These are phyloP conservation scores for Platanthera zijinensis DNA, from an alignment of 106 monocot species.

Conservation along the genomic window DNA sequence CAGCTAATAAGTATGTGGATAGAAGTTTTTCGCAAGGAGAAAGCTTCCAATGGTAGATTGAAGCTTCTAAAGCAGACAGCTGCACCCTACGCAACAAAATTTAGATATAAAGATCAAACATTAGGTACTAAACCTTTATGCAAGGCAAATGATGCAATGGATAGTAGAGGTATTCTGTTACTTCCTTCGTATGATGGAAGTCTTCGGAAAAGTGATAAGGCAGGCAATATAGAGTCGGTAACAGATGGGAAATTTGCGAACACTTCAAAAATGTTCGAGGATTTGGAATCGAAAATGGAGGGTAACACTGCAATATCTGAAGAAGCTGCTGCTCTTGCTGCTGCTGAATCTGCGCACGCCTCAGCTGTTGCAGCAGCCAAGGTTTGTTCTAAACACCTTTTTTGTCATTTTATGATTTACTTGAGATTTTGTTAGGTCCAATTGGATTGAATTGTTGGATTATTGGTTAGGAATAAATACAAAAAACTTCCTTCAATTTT, in stretches of 20 bases:
- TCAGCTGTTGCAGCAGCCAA: conserved; percentile 81
- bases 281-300: conserved; percentile 23
- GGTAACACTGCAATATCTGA: conserved; percentile 27
- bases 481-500: too few relatives aligned
- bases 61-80: conserved; percentile 36
- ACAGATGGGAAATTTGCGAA: conserved; percentile 24
- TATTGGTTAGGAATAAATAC: neutral
- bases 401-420: neutral
- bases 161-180: conserved; percentile 23
- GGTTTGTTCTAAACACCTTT: conserved; percentile 33
- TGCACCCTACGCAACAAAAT: conserved; percentile 38
- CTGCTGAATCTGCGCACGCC: conserved; percentile 79
- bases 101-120: conserved; percentile 35
- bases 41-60: conserved; percentile 49
- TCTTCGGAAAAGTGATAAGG: conserved; percentile 32
- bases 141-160: conserved; percentile 23
- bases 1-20: conserved; percentile 93
- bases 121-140: conserved; percentile 22
- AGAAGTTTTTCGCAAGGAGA: conserved; percentile 92
- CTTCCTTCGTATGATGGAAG: conserved; percentile 24
- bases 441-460: neutral
- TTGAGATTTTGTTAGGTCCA: neutral
- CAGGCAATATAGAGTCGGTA: conserved; percentile 24
- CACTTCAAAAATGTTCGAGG: conserved; percentile 18
- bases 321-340: conserved; percentile 84